Evolutionary conservation across 169 alveolate species (phyloP).

Genomic region (Cryptosporidium viatorum): DNA sequence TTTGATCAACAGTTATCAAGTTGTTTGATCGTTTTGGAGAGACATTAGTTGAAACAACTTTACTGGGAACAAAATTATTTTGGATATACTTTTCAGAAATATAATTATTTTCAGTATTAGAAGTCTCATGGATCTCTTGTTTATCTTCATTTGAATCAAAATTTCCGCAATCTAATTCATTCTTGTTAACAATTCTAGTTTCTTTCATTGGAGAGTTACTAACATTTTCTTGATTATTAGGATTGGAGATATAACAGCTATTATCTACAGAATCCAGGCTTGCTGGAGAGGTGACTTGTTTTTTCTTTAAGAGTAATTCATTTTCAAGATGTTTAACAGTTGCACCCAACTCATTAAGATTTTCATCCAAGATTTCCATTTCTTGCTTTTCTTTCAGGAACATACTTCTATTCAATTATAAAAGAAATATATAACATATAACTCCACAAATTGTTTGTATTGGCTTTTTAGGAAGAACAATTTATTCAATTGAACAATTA

Average conservation of each 20-base stretch:
- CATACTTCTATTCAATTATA: neutral
- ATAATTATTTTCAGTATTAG: neutral
- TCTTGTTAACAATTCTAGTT: neutral
- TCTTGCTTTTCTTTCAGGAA: neutral
- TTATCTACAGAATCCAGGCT: neutral
- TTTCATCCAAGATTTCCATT: constrained; percentile 40
- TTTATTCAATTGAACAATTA: neutral
- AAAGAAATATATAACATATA: neutral
- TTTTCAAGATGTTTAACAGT: constrained; percentile 46
- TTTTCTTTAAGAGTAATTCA: constrained; percentile 20
- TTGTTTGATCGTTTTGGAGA: constrained; percentile 6
- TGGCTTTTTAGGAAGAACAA: neutral
- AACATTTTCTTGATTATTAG: neutral
- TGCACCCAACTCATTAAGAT: constrained; percentile 24
- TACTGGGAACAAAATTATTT: neutral
- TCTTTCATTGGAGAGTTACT: constrained; percentile 11
- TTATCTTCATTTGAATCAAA: neutral
- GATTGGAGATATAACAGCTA: too few relatives aligned
- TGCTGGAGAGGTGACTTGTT: neutral
- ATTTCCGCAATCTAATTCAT: neutral
- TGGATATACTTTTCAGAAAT: neutral
- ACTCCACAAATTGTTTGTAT: neutral
- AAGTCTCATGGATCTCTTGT: neutral
- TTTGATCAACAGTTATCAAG: neutral
- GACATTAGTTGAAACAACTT: neutral